phyloP scores from a whole-genome alignment of 2,329 filamentous ascomycete genomes.

The Venturia aucupariae region DNA sequence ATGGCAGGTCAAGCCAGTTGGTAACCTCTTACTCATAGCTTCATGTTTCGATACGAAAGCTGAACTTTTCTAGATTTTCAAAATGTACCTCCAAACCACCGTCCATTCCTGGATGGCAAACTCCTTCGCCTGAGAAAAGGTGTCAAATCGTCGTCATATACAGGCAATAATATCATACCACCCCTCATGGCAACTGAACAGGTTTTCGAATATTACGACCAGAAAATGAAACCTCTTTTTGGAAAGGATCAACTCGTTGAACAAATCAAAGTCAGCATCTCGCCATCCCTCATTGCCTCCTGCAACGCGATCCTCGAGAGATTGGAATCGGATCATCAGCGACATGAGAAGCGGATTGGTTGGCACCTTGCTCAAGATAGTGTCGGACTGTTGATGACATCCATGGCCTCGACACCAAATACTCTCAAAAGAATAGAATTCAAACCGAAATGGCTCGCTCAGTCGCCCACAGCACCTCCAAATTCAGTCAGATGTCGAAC shows the following conservation, averaged over 20 bases:
- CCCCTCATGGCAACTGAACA: conserved; percentile 26
- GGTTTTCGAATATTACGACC: conserved; percentile 35
- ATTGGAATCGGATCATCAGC: conserved; percentile 40
- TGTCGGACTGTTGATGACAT: conserved; percentile 61
- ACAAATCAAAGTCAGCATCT: conserved; percentile 45
- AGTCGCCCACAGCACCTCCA: conserved; percentile 62
- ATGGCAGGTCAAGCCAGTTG: conserved; percentile 30
- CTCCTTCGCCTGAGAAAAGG: conserved; percentile 55
- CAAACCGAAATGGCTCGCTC: conserved; percentile 76
- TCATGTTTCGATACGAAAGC: not conserved
- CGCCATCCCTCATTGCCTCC: conserved; percentile 33
- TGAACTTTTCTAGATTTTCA: conserved; percentile 15
- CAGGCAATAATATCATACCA: not conserved
- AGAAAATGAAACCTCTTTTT: conserved; percentile 24
- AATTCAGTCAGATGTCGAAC: conserved; percentile 60
- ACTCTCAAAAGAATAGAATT: conserved; percentile 46
- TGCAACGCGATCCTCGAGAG: conserved; percentile 32
- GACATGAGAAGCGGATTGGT: conserved; percentile 42
- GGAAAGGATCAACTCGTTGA: conserved; percentile 34
- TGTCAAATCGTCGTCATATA: conserved; percentile 33
- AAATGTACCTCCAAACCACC: conserved; percentile 17
- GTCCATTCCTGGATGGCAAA: conserved; percentile 30
- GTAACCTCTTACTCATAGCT: not conserved
- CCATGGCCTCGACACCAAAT: conserved; percentile 49
- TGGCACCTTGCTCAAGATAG: conserved; percentile 46